Base-by-base conservation (phyloP, 1,284 basidiomycete species). In the Moniliella sp. region DNA sequence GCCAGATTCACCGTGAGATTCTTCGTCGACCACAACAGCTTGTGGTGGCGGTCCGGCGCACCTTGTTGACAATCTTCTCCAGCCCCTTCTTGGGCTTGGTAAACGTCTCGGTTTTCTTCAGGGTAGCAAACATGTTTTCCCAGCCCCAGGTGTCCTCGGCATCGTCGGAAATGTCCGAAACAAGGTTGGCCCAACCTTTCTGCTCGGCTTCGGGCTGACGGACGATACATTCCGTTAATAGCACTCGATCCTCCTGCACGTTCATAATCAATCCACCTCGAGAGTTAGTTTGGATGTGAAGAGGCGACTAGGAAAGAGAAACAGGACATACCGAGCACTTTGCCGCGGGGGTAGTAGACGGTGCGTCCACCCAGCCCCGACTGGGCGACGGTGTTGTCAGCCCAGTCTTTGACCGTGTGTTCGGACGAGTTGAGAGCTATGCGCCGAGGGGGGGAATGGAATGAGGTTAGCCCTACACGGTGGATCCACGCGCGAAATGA, bases 161-260 rank as follows among this genome's bases (percentile, higher is more conserved):
- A 13, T 40, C 42, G 8, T 39, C 39, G 27, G 48, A 47, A 53
- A 25, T 21, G 39, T 37, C 37, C 38, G 14, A 28, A 35, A 9
- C 42, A 8, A 48, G 35, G 13, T 38, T 26, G 5, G 37, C 46
- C 50, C 45, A 50, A 7, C 40, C 36, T 21, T 50, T 38, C 18
- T 43, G 39, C 19, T 50, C 46, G 25, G 27, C 31, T 30, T 30
- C 64, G 34, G 51, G 64, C 50, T 18, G 48, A 4, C 42, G 40
- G n/a, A 50, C 48, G 15, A 50, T 50, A 50, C 27, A 50, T 31
- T 26, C 46, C 55, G 39, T 69, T 70, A 35, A 69, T 64, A 9
- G 61, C 59, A 4, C 64, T 63, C 0, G 58, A 61, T 0, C 67
- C 67, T n/a, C n/a, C n/a, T n/a, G n/a, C n/a, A n/a, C n/a, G n/a